Evolutionary conservation across 2,329 filamentous ascomycete species (phyloP), one percentile per base, ranked within the genome.

Genomic region (Scedosporium apiospermum): DNA sequence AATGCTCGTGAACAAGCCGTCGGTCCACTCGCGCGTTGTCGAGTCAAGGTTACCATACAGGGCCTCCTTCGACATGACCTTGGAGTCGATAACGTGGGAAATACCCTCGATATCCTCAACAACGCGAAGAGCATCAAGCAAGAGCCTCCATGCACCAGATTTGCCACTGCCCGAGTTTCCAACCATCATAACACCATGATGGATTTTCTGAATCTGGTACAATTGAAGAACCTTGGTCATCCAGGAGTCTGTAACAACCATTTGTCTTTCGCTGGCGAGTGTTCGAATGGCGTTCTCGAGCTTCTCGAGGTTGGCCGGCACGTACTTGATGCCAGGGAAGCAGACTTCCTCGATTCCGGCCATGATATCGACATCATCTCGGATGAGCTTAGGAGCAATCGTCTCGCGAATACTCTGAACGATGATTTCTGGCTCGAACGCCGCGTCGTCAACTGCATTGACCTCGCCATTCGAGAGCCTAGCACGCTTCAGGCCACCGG

Each of bases 171-270:
- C 95, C 34, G 96, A 97, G 71, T 91, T 92, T 66, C 95, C 95
- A 9, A 99, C 95, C 95, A 99, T 98, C 96, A 99, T 99, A 30
- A 99, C 95, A 88, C 95, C 95, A 69, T 99, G 95, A 71, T 99
- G 95, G 64, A 99, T 92, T 67, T 88, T 90, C 75, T 98, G 95
- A 66, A 99, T 99, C 74, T 99, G 95, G 73, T 96, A 98, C 2
- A 99, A 84, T 74, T 99, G 95, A 7, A 99, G 82, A 41, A 96
- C 88, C 78, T 99, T 99, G 63, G 91, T 95, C 85, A 98, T 92
- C 96, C 96, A 99, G 57, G 88, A 87, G 62, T 98, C 93, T 64
- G 88, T 97, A 68, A 96, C 89, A 7, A 96, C 91, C 14, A 96
- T 84, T 70, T 96, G 89, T 67, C 90, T 88, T 71, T 96, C 92